Base-by-base conservation (phyloP, 345 rosid species). In the Streptanthus diversifolius region DNA sequence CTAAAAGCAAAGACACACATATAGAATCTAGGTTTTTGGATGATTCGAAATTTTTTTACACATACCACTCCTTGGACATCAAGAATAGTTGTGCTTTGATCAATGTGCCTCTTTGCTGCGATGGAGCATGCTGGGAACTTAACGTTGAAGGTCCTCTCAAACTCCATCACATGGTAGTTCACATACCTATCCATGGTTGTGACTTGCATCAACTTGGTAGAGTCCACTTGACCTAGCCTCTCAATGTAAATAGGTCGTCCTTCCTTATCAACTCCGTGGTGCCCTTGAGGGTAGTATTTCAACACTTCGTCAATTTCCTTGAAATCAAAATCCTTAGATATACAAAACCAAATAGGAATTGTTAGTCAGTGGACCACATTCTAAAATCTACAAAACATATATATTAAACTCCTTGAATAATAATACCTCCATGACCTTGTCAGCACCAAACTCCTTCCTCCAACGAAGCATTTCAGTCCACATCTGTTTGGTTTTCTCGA, bases 21-120 rank as follows among this genome's bases (percentile, higher is more conserved):
- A 37, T 37, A 37, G 7, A 2, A 33, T 0, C 14, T 36, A 4
- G 8, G 3, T 3, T 8, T 35, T 8, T 8, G 10, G 37, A 0
- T 1, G 8, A 36, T 36, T 32, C 5, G 35, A 1, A 33, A 33
- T 0, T 2, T 10, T 10, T 36, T 35, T 11, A n/a, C 25, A 19
- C 95, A 32, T 87, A 93, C 98, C 95, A 95, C 99, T 87, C 99
- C 96, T 72, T 91, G 95, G 68, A 95, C 99, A 82, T 95, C 99
- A 76, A 91, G 80, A 81, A 95, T 90, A 54, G 97, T 95, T 48
- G 99, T 91, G 70, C 97, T 95, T 75, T 91, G 97, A 79, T 95
- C 97, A 64, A 91, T 86, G 47, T 95, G 96, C 79, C 57, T 88
- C 75, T 86, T 86, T 39, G 96, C 93, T n/a, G 97, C 89, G 53